Base-by-base conservation (phyloP, 1,139 yeast species). In the Hemisphaericaspora xylofermentans region DNA sequence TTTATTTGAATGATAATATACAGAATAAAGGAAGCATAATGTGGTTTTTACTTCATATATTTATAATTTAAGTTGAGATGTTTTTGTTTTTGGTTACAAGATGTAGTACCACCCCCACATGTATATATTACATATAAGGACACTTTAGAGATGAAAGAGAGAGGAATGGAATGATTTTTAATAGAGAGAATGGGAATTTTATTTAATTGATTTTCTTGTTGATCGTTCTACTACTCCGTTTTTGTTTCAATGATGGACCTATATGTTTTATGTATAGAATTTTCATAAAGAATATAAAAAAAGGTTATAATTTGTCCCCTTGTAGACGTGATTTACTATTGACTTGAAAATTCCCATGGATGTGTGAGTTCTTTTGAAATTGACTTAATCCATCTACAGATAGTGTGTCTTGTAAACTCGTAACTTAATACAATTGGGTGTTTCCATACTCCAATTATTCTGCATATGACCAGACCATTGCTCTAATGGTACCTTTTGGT, bases 251-350 rank as follows among this genome's bases (percentile, higher is more conserved):
- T 14, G 13, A 14, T 28, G 8, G 18, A 28, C 14, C 12, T 13
- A 16, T 29, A 17, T 29, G 33, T 27, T 5, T 27, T 8, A 16
- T 29, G 17, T 29, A 29, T 29, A 29, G 21, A 16, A 29, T 29
- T 29, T 24, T 29, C 33, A 29, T 29, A 29, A 29, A 29, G 16
- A 29, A 29, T 29, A 29, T 16, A 16, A 16, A 29, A 29, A 29
- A 17, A 16, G 33, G 33, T 29, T 8, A 19, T 19, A 19, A 8
- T 6, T 8, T 5, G 8, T 6, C 22, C 22, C 7, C 5, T 19
- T 19, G 22, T 19, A 19, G 22, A 19, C 22, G 22, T 19, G 22
- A 5, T 19, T 19, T 19, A 19, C n/a, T n/a, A n/a, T n/a, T n/a
- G n/a, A n/a, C n/a, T n/a, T n/a, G n/a, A n/a, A n/a, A n/a, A n/a